Percentiles rank a stretch among this genome's conserved stretches.
Evolutionary conservation across 768 basidiomycete genomes (phyloP).

Genomic region (Tylopilus balloui): DNA sequence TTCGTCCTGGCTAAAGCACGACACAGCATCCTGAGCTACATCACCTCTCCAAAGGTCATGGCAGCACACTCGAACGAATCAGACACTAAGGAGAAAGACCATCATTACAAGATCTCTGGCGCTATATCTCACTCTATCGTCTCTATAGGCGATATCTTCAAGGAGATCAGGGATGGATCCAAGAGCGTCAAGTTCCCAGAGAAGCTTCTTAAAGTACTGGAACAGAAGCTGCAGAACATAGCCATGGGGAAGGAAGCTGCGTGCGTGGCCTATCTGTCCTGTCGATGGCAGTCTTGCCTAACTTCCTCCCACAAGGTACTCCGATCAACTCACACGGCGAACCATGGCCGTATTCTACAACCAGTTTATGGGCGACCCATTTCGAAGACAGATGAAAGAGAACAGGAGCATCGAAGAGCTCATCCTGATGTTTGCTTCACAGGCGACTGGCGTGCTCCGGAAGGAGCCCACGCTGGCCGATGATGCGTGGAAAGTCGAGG

Average conservation of each 20-base stretch:
- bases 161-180: slow-evolving; percentile 69
- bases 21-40: slow-evolving; percentile 64
- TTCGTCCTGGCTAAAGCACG: slow-evolving; percentile 7
- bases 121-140: slow-evolving; percentile 55
- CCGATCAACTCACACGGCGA: slow-evolving; percentile 83
- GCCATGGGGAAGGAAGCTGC: slow-evolving; percentile 88
- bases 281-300: slow-evolving; percentile 4
- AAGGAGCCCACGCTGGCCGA: slow-evolving; percentile 81
- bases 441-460: slow-evolving; percentile 81
- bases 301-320: slow-evolving; percentile 51
- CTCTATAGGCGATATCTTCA: slow-evolving; percentile 74
- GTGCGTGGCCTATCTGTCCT: slow-evolving; percentile 45
- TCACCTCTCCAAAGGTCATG: slow-evolving; percentile 56
- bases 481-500: slow-evolving; percentile 89
- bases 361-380: slow-evolving; percentile 79
- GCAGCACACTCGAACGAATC: slow-evolving; percentile 28
- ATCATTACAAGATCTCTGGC: slow-evolving; percentile 59
- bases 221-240: slow-evolving; percentile 85
- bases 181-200: slow-evolving; percentile 93
- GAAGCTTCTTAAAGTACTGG: slow-evolving; percentile 86
- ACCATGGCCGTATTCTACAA: slow-evolving; percentile 93
- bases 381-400: slow-evolving; percentile 90
- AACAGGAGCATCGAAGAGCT: slow-evolving; percentile 97
- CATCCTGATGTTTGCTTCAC: slow-evolving; percentile 92
- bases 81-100: slow-evolving; percentile 56